phyloP scores from a whole-genome alignment of 2,329 filamentous ascomycete genomes.

The Plectosphaerella cucumerina region DNA sequence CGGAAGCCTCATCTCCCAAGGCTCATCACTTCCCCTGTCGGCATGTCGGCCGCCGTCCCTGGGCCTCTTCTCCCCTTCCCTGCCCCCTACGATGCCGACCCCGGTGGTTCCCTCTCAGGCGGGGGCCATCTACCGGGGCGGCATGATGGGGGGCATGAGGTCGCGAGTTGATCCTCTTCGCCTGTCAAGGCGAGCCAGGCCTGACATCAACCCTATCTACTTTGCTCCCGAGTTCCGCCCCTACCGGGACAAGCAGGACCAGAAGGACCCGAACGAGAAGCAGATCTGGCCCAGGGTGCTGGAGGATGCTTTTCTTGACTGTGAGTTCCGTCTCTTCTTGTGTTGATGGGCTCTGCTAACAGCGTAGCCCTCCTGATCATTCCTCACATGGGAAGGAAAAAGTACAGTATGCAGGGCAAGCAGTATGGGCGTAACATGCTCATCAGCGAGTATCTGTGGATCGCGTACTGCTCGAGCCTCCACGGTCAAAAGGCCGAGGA shows the following conservation, averaged over 20 bases:
- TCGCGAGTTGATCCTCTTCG: constrained; percentile 18
- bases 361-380: constrained; percentile 57
- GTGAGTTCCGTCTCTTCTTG: constrained; percentile 33
- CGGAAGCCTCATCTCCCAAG: not conserved
- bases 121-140: constrained; percentile 25
- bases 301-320: constrained; percentile 64
- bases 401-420: constrained; percentile 61
- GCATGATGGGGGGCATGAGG: constrained; percentile 21
- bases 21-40: not conserved
- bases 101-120: constrained; percentile 49
- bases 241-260: constrained; percentile 61
- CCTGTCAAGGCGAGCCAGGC: constrained; percentile 25
- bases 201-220: constrained; percentile 54
- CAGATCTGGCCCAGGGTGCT: constrained; percentile 59
- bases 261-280: constrained; percentile 59
- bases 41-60: constrained; percentile 35
- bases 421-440: constrained; percentile 67
- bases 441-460: constrained; percentile 64
- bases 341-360: not conserved
- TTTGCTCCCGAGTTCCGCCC: constrained; percentile 59
- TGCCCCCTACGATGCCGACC: constrained; percentile 44
- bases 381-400: constrained; percentile 62
- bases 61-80: constrained; percentile 38
- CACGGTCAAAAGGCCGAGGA: constrained; percentile 41
- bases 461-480: constrained; percentile 41